phyloP scores from a whole-genome alignment of 1,284 basidiomycete genomes.

The Cutaneotrichosporon spelunceum region DNA sequence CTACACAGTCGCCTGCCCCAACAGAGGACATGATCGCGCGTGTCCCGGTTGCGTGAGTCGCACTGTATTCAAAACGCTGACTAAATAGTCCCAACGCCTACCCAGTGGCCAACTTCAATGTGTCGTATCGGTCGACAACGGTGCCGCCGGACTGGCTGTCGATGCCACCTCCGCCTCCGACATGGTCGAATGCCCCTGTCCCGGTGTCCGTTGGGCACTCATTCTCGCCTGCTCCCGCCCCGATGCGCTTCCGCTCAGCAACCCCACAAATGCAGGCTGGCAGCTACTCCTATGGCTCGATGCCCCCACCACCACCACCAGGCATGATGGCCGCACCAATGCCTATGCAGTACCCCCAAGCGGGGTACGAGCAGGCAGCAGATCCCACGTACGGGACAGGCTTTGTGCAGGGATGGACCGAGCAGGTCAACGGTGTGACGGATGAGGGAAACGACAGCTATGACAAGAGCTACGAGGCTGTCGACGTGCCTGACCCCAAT shows the following conservation, averaged over 20 bases:
- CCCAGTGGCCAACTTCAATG: slow-evolving; percentile 13
- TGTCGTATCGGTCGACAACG: slow-evolving; percentile 26
- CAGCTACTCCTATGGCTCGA: slow-evolving; percentile 21
- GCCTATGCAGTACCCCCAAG: background rate
- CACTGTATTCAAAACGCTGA: background rate
- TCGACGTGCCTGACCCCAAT: background rate
- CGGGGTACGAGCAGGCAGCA: background rate
- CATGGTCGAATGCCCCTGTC: slow-evolving; percentile 12
- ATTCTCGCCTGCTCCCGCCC: slow-evolving; percentile 21
- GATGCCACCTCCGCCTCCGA: slow-evolving; percentile 22
- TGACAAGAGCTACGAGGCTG: slow-evolving; percentile 7
- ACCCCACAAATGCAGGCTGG: slow-evolving; percentile 21
- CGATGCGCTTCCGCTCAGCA: slow-evolving; percentile 25
- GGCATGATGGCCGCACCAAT: background rate
- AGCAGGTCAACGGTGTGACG: slow-evolving; percentile 4
- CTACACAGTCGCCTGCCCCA: slow-evolving; percentile 18
- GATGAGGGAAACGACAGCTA: slow-evolving; percentile 1
- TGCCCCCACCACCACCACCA: slow-evolving; percentile 23
- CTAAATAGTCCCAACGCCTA: slow-evolving; percentile 13
- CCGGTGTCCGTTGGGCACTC: slow-evolving; percentile 10
- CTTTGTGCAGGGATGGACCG: slow-evolving; percentile 5
- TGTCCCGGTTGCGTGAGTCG: slow-evolving; percentile 17
- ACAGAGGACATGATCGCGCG: slow-evolving; percentile 20
- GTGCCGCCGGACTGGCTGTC: slow-evolving; percentile 29
- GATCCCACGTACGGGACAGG: background rate